Conservation (phyloP, 2,329 filamentous ascomycete genomes). For the Aaosphaeria arxii region DNA sequence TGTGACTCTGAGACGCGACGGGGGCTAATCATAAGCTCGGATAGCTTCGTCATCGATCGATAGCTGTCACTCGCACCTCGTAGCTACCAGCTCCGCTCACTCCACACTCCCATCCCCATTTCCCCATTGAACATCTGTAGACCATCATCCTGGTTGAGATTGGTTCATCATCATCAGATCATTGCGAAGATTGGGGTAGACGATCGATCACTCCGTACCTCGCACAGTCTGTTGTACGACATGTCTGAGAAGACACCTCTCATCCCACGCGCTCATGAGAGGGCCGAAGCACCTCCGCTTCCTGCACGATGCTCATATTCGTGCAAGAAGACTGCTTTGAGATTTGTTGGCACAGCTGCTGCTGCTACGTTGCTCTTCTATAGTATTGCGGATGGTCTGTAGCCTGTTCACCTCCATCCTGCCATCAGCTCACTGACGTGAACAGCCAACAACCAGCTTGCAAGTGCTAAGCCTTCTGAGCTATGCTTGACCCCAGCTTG, state of each 20-base stretch:
- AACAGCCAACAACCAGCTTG: neutral
- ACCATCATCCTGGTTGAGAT: too few relatives aligned
- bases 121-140: too few relatives aligned
- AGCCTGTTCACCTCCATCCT: neutral
- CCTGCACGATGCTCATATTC: slow-evolving; percentile 8
- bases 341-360: slow-evolving; percentile 13
- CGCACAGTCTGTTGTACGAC: neutral
- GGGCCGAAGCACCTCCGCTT: slow-evolving; percentile 5
- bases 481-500: slow-evolving; percentile 59
- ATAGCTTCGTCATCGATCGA: too few relatives aligned
- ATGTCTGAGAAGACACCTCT: slow-evolving; percentile 24
- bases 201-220: too few relatives aligned
- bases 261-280: slow-evolving; percentile 9
- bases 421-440: neutral
- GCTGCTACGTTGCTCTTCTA: slow-evolving; percentile 18
- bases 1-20: too few relatives aligned
- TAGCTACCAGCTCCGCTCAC: too few relatives aligned
- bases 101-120: too few relatives aligned
- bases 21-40: too few relatives aligned
- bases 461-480: too few relatives aligned
- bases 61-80: too few relatives aligned
- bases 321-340: slow-evolving; percentile 11
- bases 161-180: too few relatives aligned
- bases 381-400: slow-evolving; percentile 11
- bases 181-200: too few relatives aligned